Base-by-base conservation (phyloP, 306 rosid species). In the Clitoria ternatea region DNA sequence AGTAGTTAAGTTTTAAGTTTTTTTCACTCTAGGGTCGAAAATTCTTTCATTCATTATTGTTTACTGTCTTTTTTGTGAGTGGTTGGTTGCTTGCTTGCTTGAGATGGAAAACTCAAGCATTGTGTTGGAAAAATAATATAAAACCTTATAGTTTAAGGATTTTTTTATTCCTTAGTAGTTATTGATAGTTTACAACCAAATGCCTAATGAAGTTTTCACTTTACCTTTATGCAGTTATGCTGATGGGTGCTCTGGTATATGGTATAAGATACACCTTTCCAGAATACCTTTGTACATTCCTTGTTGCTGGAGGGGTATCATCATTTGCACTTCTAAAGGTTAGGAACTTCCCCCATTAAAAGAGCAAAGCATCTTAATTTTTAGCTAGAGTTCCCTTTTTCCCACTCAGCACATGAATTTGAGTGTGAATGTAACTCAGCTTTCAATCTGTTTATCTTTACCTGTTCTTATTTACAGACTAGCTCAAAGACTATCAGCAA, bases 301-400 rank as follows among this genome's bases (percentile, higher is more conserved):
- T 90, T 76, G 96, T 90, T 79, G 96, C 96, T 59, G 96, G 96
- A 78, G 96, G 96, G 55, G 91, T 90, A 56, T 90, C 96, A 22
- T 66, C 77, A 73, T 90, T 90, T 59, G 96, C 96, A 8, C 94
- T 90, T 57, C 57, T 90, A 74, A 90, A 88, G 96, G 96, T 90
- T 54, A 72, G 42, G 26, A 37, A 17, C 74, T 20, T 6, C n/a
- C n/a, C 29, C 13, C 24, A 35, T n/a, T 64, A 59, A 43, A 6
- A 13, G 22, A 15, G 35, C 22, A 64, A 33, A 35, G 2, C 29
- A 1, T 69, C 37, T 30, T 20, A 12, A n/a, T 42, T 63, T 61
- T 20, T 10, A 44, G 24, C 37, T 7, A 27, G 30, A 23, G 60
- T 40, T 4, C 14, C 49, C 49, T 43, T 19, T 43, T 43, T 43